Evolutionary conservation across 148 eudicot genomes (phyloP), one percentile per base, ranked within the genome.

Genomic region (Fallopia convolvulus): DNA sequence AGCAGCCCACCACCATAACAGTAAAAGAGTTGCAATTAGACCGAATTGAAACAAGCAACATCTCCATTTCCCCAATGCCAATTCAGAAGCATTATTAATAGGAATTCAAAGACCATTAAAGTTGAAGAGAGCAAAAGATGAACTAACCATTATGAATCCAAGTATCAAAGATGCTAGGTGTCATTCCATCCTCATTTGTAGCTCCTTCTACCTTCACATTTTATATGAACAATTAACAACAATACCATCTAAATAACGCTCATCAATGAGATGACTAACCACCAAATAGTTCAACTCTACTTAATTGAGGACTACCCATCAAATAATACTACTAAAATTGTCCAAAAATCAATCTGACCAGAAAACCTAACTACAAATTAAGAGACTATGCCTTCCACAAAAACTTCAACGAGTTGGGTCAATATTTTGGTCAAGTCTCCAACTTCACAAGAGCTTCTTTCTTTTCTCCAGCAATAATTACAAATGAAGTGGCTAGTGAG

Each of bases 11-110:
- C 30, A 26, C 30, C 30, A 26, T 26, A 26, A 26, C 30, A 26
- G 30, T 26, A 26, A 26, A 26, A 26, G 30, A 26, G 30, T 26
- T 26, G 30, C 30, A 26, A 26, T 26, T 26, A 26, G 30, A 26
- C 30, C 30, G 0, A 26, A 26, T 26, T 26, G 30, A 26, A 1
- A 48, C 79, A 56, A 42, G 84, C 79, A 30, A 82, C 77, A 41
- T 84, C 84, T 72, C 84, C 84, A 63, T 50, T 78, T 6, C 80
- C 80, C 14, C 36, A 41, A 26, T 44, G 73, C 58, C 79, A 61
- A 48, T 18, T 63, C 70, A 63, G 23, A 52, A 75, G 44, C 44
- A 41, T 41, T 5, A 2, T 41, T 41, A 41, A 41, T 8, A 17
- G 11, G 26, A 21, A 36, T 56, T 21, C 2, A 15, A 3, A 23